Evolutionary conservation across 2,329 filamentous ascomycete species (phyloP), one percentile per base, ranked within the genome.

Genomic region (Alternaria consortialis): DNA sequence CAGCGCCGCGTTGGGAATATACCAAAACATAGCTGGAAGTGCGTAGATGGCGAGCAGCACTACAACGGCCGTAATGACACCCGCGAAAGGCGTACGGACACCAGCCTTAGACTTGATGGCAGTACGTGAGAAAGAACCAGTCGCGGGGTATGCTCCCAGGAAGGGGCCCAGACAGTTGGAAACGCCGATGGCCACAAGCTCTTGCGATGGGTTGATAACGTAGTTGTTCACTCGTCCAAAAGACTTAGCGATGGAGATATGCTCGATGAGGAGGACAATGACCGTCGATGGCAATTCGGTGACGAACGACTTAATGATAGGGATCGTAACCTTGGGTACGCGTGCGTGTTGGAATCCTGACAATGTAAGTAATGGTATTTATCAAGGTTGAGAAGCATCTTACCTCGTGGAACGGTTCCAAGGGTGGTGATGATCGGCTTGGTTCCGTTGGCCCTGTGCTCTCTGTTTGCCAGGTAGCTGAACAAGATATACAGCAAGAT

Each of bases 81-180:
- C 94, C 13, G 93, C 93, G 58, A 97, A 89, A 2, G 94, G 94
- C 0, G 94, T 97, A 20, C 93, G 89, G 4, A 97, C 94, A 73
- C 95, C 95, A 56, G 95, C 94, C 80, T 98, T 98, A 6, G 94
- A 96, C 80, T 97, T 97, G 81, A 99, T 97, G 53, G 95, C 94
- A 27, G 95, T 98, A 63, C 95, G 89, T 31, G 92, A 97, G 84
- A 99, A 99, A 5, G 94, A 98, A 3, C 95, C 94, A 2, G 94
- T 99, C 0, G 93, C 91, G 15, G 94, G 92, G 74, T 97, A 99
- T 2, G 86, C 94, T 58, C 94, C 95, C 4, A 98, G 68, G 81
- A 98, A 97, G 2, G 95, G 93, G 0, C 92, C 94, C 8, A 98
- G 84, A 44, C 98, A 84, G 76, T 98, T 98, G 29, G 90, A 91